Base-by-base conservation (phyloP, 306 rosid species). In the Trifolium repens region DNA sequence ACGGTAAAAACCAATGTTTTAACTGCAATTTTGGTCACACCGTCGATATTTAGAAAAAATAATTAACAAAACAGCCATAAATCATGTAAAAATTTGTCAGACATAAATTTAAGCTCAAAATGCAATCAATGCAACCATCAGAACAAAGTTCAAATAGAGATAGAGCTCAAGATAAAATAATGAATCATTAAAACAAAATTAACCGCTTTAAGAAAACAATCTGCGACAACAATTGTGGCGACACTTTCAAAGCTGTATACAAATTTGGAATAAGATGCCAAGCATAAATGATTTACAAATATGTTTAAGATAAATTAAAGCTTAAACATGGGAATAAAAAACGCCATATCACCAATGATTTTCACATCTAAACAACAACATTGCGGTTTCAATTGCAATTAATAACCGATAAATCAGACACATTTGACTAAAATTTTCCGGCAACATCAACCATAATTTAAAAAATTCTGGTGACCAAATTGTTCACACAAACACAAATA, bases 51-150 rank as follows among this genome's bases (percentile, higher is more conserved):
- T 15, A 60, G 2, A 7, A 60, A 60, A 60, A 60, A 60, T 11
- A 17, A 58, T 10, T 58, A 26, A 58, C 7, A 58, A 24, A 35
- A 24, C 63, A 58, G 5, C 7, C 8, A 58, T 24, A 26, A 10
- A 58, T 58, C 16, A 58, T 58, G 26, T 24, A 58, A 11, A 26
- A 58, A 11, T 58, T 5, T 59, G 9, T 11, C 1, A 58, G 2
- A 26, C 12, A 27, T 26, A 58, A 60, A 32, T 60, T 30, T 10
- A 30, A 30, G 12, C 67, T 30, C 43, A 61, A 32, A 35, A 7
- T 61, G 19, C 42, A 61, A 32, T 61, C 67, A 61, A 32, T 32
- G 15, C 19, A 32, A 32, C 67, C 12, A 61, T 30, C 67, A 61
- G 43, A 61, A 30, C 16, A 59, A 10, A 6, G 42, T 30, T 60